Conservation (phyloP, 768 basidiomycete species). For the Dacryopinax primogenitus region DNA sequence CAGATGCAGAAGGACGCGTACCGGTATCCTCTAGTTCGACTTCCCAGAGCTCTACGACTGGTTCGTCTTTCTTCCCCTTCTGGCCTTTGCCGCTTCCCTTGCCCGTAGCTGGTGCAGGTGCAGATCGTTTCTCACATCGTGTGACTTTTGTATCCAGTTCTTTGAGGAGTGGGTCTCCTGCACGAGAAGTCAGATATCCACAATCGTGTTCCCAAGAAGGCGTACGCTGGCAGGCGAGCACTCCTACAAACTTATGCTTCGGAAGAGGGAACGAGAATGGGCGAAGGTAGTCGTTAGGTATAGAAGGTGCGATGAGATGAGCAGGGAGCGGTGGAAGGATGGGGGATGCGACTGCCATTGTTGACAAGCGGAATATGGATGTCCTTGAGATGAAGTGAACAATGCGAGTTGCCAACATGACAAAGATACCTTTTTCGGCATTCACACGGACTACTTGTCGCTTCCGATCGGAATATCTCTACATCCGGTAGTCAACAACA, state of each 20-base stretch:
- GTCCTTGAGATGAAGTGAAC: too few species aligned
- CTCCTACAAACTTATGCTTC: constrained; percentile 36
- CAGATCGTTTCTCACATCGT: constrained; percentile 36
- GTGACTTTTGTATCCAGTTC: constrained; percentile 47
- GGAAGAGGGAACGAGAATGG: constrained; percentile 1
- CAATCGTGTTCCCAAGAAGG: constrained; percentile 8
- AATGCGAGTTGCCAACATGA: too few species aligned
- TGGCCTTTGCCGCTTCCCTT: constrained; percentile 14
- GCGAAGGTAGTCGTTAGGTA: not conserved
- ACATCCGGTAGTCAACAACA: too few species aligned
- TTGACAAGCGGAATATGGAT: too few species aligned
- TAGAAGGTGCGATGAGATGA: not conserved
- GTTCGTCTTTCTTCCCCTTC: constrained; percentile 41
- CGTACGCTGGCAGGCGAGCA: constrained; percentile 67
- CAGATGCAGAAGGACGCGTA: not conserved
- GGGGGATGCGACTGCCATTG: too few species aligned
- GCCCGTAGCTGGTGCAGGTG: constrained; percentile 29
- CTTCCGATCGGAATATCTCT: too few species aligned
- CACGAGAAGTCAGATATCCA: constrained; percentile 2
- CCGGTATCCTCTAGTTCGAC: constrained; percentile 58
- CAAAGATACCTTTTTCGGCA: too few species aligned
- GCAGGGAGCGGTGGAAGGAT: not conserved
- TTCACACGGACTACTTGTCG: too few species aligned
- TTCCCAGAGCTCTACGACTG: constrained; percentile 41
- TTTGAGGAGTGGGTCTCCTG: constrained; percentile 59